A percentile compares a stretch with the other conserved stretches of the same genome.
These are phyloP conservation scores for Pharnaceum exiguum DNA, from an alignment of 148 eudicot genomes.

Conservation along the genomic window DNA sequence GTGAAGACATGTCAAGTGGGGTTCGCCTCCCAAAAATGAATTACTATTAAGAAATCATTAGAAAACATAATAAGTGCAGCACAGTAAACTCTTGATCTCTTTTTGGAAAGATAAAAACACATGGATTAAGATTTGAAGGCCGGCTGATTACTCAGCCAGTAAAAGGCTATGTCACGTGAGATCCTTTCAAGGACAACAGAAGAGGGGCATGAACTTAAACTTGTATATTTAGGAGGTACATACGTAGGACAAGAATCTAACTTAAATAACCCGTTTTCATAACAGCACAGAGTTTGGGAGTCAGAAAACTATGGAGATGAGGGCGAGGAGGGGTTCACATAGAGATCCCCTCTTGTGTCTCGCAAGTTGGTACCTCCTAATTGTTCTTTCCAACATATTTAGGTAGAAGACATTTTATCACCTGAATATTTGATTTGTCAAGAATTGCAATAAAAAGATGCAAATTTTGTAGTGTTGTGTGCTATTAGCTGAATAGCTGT, in stretches of 20 bases:
- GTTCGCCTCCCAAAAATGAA: not conserved
- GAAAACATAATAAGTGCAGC: constrained; percentile 14
- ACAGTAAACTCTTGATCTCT: constrained; percentile 24
- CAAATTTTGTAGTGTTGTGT: too few relatives aligned
- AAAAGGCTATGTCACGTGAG: constrained; percentile 37
- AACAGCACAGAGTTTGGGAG: constrained; percentile 22
- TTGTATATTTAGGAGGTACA: constrained; percentile 27
- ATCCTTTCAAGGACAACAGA: constrained; percentile 31
- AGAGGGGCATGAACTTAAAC: constrained; percentile 24
- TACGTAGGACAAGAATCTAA: constrained; percentile 15
- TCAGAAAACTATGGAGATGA: constrained; percentile 11
- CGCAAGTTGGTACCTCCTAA: constrained; percentile 50
- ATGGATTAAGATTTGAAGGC: constrained; percentile 35
- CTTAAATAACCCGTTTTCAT: constrained; percentile 6
- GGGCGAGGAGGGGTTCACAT: constrained; percentile 10
- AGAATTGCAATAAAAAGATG: too few relatives aligned
- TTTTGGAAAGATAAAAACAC: constrained; percentile 30
- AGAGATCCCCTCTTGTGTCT: constrained; percentile 66
- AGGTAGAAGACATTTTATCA: too few relatives aligned
- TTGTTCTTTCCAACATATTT: constrained; percentile 26
- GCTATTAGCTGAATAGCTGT: too few relatives aligned
- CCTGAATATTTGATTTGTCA: too few relatives aligned
- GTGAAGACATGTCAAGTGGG: constrained; percentile 17
- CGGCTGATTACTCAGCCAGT: constrained; percentile 30
- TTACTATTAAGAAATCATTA: constrained; percentile 11